A percentile compares a stretch with the other conserved stretches of the same genome.
Evolutionary conservation across 23 red algal species (phyloP).

Genomic region (Gracilaria caudata): DNA sequence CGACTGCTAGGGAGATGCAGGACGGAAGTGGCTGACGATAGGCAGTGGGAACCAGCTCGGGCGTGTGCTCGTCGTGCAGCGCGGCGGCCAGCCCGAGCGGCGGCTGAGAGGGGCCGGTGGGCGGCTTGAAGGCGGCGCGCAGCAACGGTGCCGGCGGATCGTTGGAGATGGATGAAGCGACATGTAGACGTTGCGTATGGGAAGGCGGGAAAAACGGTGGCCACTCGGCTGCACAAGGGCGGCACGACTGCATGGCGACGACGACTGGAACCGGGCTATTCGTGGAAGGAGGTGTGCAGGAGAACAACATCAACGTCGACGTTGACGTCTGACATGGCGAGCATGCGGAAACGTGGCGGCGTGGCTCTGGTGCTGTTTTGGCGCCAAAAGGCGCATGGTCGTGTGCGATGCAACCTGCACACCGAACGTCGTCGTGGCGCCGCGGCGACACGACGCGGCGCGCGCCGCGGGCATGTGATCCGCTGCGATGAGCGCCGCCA

Average conservation of each 20-base stretch:
- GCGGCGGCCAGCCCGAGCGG: slow-evolving; percentile 3
- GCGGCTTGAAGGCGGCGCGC: neutral
- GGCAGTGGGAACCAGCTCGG: neutral
- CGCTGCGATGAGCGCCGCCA: slow-evolving; percentile 1
- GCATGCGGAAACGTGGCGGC: neutral
- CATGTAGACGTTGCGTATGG: neutral
- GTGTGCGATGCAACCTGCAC: too few species aligned
- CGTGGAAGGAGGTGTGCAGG: slow-evolving; percentile 8
- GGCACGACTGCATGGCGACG: neutral
- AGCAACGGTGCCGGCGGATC: neutral
- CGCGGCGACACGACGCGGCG: neutral
- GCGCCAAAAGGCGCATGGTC: neutral
- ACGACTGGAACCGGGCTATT: neutral
- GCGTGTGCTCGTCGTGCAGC: neutral
- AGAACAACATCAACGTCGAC: too few species aligned
- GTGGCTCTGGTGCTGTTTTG: neutral
- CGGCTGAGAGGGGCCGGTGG: neutral
- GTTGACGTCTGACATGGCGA: too few species aligned
- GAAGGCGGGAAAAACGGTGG: neutral
- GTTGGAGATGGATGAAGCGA: neutral
- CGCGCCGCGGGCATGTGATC: too few species aligned
- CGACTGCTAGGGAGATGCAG: slow-evolving; percentile 36
- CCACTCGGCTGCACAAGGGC: neutral
- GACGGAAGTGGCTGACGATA: neutral
- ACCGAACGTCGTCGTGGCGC: too few species aligned